A percentile compares a stretch with the other conserved stretches of the same genome.
phyloP scores from a whole-genome alignment of 2,329 filamentous ascomycete species.

The Fusarium sublunatum region DNA sequence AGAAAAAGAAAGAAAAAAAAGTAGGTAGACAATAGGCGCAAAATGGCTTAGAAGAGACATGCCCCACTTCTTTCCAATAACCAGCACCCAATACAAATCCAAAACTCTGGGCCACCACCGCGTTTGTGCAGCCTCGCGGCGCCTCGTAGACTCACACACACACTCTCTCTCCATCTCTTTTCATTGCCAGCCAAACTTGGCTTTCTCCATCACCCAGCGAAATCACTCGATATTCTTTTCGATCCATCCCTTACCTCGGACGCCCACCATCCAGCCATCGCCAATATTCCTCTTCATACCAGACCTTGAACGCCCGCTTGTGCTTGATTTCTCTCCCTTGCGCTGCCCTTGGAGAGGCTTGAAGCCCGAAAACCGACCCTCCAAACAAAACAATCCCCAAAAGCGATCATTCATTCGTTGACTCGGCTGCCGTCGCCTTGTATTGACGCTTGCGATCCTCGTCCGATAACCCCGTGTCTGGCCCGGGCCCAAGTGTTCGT shows the following conservation, averaged over 20 bases:
- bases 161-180: slow-evolving; percentile 7
- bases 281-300: slow-evolving; percentile 33
- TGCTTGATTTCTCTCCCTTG: slow-evolving; percentile 35
- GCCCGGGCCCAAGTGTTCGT: neutral
- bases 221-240: slow-evolving; percentile 24
- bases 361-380: slow-evolving; percentile 12
- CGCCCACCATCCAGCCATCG: slow-evolving; percentile 10
- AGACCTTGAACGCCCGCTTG: slow-evolving; percentile 21
- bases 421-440: slow-evolving; percentile 3
- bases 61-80: slow-evolving; percentile 15
- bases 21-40: neutral
- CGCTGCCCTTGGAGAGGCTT: slow-evolving; percentile 40
- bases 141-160: slow-evolving; percentile 29
- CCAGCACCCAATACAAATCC: slow-evolving; percentile 9
- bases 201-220: slow-evolving; percentile 25
- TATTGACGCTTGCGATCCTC: slow-evolving; percentile 7
- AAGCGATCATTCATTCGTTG: neutral
- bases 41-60: neutral
- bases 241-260: slow-evolving; percentile 22
- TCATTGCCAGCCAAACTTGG: slow-evolving; percentile 10
- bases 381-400: neutral
- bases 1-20: neutral
- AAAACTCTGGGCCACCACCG: slow-evolving; percentile 29
- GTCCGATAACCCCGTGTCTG: neutral
- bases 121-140: slow-evolving; percentile 41